phyloP scores from a whole-genome alignment of 2,329 filamentous ascomycete genomes.

The Colletotrichum sp. region DNA sequence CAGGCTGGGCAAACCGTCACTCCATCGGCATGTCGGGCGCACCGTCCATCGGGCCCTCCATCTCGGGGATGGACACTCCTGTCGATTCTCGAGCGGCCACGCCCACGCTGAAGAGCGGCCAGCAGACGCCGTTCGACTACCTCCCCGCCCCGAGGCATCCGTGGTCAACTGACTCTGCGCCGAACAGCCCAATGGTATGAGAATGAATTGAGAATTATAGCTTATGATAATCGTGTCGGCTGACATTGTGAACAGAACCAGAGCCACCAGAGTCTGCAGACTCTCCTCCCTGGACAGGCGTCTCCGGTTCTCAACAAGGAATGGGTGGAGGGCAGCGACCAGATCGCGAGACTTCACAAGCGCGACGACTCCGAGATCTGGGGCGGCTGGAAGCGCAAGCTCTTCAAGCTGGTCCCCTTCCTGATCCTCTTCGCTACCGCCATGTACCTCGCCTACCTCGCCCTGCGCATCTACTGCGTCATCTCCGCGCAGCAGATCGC shows the following conservation, averaged over 20 bases:
- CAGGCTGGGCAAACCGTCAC: slow-evolving; percentile 19
- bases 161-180: slow-evolving; percentile 21
- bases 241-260: slow-evolving; percentile 37
- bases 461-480: slow-evolving; percentile 56
- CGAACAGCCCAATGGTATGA: slow-evolving; percentile 31
- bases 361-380: slow-evolving; percentile 49
- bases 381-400: slow-evolving; percentile 46
- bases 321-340: slow-evolving; percentile 33
- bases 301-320: slow-evolving; percentile 34
- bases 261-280: slow-evolving; percentile 46
- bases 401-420: slow-evolving; percentile 42
- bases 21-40: slow-evolving; percentile 17
- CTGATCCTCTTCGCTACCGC: slow-evolving; percentile 44
- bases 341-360: slow-evolving; percentile 45
- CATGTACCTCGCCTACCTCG: slow-evolving; percentile 56
- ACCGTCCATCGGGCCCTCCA: slow-evolving; percentile 14
- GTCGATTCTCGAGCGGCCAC: slow-evolving; percentile 29
- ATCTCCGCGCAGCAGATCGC: slow-evolving; percentile 52
- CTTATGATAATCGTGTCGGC: neutral
- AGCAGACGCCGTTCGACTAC: slow-evolving; percentile 27
- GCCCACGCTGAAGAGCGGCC: slow-evolving; percentile 32
- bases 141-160: slow-evolving; percentile 13
- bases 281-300: slow-evolving; percentile 38
- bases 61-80: slow-evolving; percentile 23
- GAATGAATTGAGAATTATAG: neutral